These are phyloP conservation scores for Leccinum subspadiceum DNA, from an alignment of 1,284 basidiomycete species.

Conservation along the genomic window DNA sequence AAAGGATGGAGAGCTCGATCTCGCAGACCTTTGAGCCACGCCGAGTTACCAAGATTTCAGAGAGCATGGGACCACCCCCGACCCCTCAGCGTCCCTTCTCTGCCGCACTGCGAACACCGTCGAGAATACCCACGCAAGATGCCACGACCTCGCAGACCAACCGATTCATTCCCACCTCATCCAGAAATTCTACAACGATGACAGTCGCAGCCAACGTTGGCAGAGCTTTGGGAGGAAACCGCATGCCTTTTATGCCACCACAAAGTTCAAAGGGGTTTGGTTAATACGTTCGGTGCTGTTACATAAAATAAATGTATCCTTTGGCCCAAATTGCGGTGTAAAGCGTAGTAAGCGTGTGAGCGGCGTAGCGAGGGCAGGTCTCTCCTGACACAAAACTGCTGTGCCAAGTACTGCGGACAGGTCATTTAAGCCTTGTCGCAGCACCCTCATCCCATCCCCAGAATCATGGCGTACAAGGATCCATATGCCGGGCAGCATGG, in stretches of 20 bases:
- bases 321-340: neutral
- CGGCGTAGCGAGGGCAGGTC: neutral
- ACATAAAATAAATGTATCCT: slow-evolving; percentile 3
- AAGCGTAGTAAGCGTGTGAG: slow-evolving; percentile 12
- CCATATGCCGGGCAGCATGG: slow-evolving; percentile 46
- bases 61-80: slow-evolving; percentile 28
- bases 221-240: slow-evolving; percentile 37
- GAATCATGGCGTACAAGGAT: slow-evolving; percentile 46
- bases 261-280: slow-evolving; percentile 30
- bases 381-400: slow-evolving; percentile 1
- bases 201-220: slow-evolving; percentile 6
- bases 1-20: slow-evolving; percentile 10
- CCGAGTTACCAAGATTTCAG: slow-evolving; percentile 10
- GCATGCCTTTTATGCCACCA: slow-evolving; percentile 46
- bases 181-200: slow-evolving; percentile 11
- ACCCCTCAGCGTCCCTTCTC: slow-evolving; percentile 34
- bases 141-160: slow-evolving; percentile 21
- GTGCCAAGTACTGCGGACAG: slow-evolving; percentile 10
- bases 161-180: slow-evolving; percentile 30
- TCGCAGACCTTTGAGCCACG: slow-evolving; percentile 11
- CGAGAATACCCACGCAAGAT: slow-evolving; percentile 18
- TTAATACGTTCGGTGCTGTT: slow-evolving; percentile 14
- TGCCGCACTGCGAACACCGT: slow-evolving; percentile 20
- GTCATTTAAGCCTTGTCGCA: slow-evolving; percentile 17
- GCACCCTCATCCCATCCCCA: slow-evolving; percentile 10